phyloP scores from a whole-genome alignment of 2,329 filamentous ascomycete genomes.

The Plectosphaerella cucumerina region DNA sequence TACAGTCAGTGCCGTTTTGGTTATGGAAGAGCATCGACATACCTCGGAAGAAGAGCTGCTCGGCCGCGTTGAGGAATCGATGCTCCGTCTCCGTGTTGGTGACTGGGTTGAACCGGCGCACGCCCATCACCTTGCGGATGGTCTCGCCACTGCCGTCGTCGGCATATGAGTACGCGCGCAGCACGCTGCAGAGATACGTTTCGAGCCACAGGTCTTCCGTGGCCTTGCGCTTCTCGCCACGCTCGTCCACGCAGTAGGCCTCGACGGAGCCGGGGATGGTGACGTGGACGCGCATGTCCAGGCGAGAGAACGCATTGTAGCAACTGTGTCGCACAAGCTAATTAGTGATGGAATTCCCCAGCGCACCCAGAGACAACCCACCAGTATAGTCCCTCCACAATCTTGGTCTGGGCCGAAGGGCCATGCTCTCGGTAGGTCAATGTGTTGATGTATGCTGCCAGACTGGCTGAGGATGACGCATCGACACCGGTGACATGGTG shows the following conservation, averaged over 20 bases:
- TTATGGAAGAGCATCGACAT: constrained; percentile 11
- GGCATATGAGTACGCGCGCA: constrained; percentile 93
- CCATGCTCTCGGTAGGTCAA: constrained; percentile 86
- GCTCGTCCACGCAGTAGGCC: constrained; percentile 95
- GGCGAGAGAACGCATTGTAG: constrained; percentile 97
- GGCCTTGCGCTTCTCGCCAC: constrained; percentile 88
- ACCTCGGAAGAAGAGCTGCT: constrained; percentile 93
- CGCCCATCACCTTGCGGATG: constrained; percentile 96
- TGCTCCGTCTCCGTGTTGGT: constrained; percentile 98
- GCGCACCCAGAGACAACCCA: constrained; percentile 26
- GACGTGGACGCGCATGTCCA: constrained; percentile 98
- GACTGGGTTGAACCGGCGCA: constrained; percentile 93
- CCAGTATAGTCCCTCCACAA: constrained; percentile 93
- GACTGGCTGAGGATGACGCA: constrained; percentile 92
- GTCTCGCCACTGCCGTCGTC: constrained; percentile 92
- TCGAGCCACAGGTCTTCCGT: constrained; percentile 96
- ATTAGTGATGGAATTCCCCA: not conserved
- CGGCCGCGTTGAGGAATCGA: constrained; percentile 88
- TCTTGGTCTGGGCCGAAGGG: constrained; percentile 68
- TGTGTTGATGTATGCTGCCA: constrained; percentile 98
- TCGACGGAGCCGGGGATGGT: constrained; percentile 95
- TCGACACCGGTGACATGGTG: constrained; percentile 98
- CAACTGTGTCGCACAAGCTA: constrained; percentile 48
- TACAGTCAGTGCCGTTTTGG: constrained; percentile 12
- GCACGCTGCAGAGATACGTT: constrained; percentile 91